Base-by-base conservation (phyloP, 1,139 yeast genomes). In the Debaryomyces udenii region DNA sequence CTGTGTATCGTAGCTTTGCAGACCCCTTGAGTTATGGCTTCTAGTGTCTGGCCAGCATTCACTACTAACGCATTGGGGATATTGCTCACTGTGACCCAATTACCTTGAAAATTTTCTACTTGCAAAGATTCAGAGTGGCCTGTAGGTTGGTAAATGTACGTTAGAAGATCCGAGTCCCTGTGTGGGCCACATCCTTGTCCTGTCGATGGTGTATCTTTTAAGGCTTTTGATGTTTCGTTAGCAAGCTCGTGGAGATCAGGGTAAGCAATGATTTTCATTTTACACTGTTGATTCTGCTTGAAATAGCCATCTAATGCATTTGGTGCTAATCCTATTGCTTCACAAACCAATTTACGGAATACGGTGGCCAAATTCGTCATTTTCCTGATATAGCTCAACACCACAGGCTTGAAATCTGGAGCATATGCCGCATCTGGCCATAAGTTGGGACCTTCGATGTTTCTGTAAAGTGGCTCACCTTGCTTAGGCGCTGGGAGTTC, bases 121-220 rank as follows among this genome's bases (percentile, higher is more conserved):
- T 83, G 85, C 16, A 83, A 65, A 1, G 86, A 81, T 39, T 62
- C 51, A 6, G 50, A 39, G 42, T 75, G 76, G 34, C 68, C 63
- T 0, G 80, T 70, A 2, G 76, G 87, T 53, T 82, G 88, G 50
- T 69, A 77, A 11, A 82, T 81, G 52, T 73, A 78, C 0, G 87
- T 81, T 34, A 82, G 53, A 49, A 82, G 68, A 45, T 81, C 86
- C n/a, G 83, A 77, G 52, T 83, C 89, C 49, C 86, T 74, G 54
- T 83, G 89, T 2, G 86, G 85, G 1, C 90, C 89, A 27, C 78
- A 82, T 2, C 89, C 87, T 55, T 82, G 88, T 18, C 64, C 63
- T 6, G 75, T 67, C n/a, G 66, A 49, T 31, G 75, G 74, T 10
- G 68, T 65, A 40, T 77, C 81, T 31, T 65, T 59, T 28, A 64